Conservation (phyloP, 768 basidiomycete species). For the Auricularia cornea region DNA sequence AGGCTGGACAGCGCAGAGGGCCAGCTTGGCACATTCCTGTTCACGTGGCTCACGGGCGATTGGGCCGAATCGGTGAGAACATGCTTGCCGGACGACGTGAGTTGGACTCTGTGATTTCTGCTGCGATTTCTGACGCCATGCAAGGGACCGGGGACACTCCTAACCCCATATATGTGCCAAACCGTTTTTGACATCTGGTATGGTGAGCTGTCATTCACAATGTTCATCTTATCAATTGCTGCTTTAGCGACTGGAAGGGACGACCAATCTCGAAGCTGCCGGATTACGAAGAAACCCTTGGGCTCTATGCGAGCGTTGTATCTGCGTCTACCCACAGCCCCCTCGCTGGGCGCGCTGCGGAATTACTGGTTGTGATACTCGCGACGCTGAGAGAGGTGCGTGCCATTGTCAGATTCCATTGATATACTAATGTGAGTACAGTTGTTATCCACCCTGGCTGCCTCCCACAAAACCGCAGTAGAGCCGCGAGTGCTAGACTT, state of each 20-base stretch:
- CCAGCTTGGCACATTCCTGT: neutral
- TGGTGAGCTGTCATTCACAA: neutral
- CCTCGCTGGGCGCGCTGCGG: neutral
- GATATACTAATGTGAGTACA: no score
- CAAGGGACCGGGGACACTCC: neutral
- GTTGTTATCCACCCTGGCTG: no score
- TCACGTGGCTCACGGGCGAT: neutral
- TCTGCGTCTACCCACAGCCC: neutral
- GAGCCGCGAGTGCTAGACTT: no score
- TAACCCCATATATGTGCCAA: neutral
- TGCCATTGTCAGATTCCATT: no score
- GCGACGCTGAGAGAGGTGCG: no score
- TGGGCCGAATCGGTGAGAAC: no score
- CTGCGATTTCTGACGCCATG: neutral
- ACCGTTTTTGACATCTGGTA: neutral
- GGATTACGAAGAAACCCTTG: neutral
- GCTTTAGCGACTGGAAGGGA: neutral
- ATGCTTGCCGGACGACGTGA: no score
- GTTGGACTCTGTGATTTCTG: no score
- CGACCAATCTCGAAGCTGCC: neutral
- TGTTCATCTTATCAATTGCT: neutral
- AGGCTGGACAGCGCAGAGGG: neutral
- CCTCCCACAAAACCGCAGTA: no score
- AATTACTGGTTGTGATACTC: neutral
- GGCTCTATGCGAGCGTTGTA: neutral